A percentile compares a stretch with the other conserved stretches of the same genome.
Evolutionary conservation across 768 basidiomycete genomes (phyloP).

Genomic region (Exsudoporus frostii): DNA sequence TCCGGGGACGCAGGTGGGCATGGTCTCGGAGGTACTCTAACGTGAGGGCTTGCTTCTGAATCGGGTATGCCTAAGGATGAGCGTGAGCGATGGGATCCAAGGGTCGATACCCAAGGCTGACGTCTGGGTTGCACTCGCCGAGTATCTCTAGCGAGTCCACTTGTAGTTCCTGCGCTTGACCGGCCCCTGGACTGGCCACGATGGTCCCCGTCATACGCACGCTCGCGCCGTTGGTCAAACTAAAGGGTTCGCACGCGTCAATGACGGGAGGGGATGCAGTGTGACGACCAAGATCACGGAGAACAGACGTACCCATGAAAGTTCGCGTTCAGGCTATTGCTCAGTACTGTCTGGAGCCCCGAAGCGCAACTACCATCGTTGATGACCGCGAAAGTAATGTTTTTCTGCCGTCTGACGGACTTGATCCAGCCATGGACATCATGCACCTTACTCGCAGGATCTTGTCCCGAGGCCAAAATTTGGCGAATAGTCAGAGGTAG

Average conservation of each 20-base stretch:
- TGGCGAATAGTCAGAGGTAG: conserved; percentile 36
- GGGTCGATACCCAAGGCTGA: conserved; percentile 21
- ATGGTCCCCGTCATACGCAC: conserved; percentile 50
- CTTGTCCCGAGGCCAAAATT: conserved; percentile 28
- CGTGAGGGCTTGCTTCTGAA: conserved; percentile 84
- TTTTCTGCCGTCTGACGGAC: conserved; percentile 83
- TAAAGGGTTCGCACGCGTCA: conserved; percentile 19
- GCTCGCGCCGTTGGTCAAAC: conserved; percentile 53
- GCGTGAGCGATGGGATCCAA: conserved; percentile 3
- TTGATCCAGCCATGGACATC: conserved; percentile 82
- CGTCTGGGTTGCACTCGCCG: conserved; percentile 59
- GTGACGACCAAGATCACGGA: neutral
- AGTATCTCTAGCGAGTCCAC: conserved; percentile 48
- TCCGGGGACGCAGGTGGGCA: conserved; percentile 84
- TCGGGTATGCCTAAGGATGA: conserved; percentile 68
- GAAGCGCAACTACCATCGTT: conserved; percentile 73
- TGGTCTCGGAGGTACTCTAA: conserved; percentile 81
- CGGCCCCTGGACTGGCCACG: conserved; percentile 43
- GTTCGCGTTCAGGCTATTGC: conserved; percentile 20
- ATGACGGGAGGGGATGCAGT: neutral
- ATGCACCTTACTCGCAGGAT: conserved; percentile 21
- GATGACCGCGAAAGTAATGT: conserved; percentile 78
- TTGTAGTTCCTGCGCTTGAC: conserved; percentile 51
- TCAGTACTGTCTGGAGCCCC: conserved; percentile 79
- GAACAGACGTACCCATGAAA: conserved; percentile 17